Evolutionary conservation across 805 yeast genomes (phyloP), one percentile per base, ranked within the genome.

Genomic region (Sugiyamaella qingdaonensis): DNA sequence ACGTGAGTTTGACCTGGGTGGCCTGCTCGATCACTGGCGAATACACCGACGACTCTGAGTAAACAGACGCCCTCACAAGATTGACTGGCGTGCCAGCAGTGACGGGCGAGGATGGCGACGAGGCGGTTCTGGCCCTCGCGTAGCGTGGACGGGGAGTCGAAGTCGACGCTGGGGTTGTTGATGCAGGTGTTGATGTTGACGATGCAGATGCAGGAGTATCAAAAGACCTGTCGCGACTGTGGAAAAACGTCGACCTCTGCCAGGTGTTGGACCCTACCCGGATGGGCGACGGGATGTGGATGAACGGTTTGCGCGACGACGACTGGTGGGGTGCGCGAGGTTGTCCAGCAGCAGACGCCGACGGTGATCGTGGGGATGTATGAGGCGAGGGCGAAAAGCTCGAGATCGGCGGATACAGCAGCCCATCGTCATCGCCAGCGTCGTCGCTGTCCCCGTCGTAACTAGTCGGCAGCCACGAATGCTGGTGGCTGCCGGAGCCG

Each of bases 21-120:
- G 58, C 59, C 24, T 60, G 58, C 42, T 58, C 63, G 10, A 60
- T 48, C 8, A 58, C 46, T 4, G 63, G 63, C 11, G 61, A 58
- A 43, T 60, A 60, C n/a, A 14, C 34, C 2, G 52, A 49, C 2
- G 46, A 21, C 43, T 60, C 58, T 2, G 60, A 57, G 42, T 52
- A 52, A 1, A 57, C 24, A 16, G 58, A 54, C 7, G 55, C 48
- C 9, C 60, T 44, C 8, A 51, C 44, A 4, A 36, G 52, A 3
- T 48, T 32, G 11, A 33, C 37, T 4, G 53, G 39, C 16, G 29
- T 39, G 19, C 43, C 43, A 19, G 24, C 21, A 10, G 24, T 14
- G 24, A 21, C 5, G 24, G 13, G 24, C 5, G 24, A 16, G 7
- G 43, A 39, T 5, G 43, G 19, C 7, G 43, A 39, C 19, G 43